Evolutionary conservation across 2,329 filamentous ascomycete genomes (phyloP).

Genomic region (Aotearoamyces nothofagi): DNA sequence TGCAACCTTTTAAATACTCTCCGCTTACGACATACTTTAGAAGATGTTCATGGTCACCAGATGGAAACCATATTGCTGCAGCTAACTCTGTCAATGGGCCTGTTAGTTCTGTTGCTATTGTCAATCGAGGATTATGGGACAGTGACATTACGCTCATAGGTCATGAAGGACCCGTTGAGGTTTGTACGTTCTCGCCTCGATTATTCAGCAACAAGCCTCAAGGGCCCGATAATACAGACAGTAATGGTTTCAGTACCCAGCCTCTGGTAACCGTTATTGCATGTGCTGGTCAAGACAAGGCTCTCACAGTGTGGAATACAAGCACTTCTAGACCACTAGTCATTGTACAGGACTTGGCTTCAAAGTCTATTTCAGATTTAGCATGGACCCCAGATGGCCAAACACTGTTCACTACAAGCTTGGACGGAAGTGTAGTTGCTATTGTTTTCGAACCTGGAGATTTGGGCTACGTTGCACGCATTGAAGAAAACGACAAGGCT

Average conservation of each 20-base stretch:
- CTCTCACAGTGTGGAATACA: slow-evolving; percentile 93
- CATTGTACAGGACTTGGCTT: slow-evolving; percentile 74
- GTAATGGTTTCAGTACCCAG: slow-evolving; percentile 30
- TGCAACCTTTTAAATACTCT: slow-evolving; percentile 73
- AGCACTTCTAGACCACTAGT: slow-evolving; percentile 84
- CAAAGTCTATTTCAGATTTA: slow-evolving; percentile 86
- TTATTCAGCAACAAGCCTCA: slow-evolving; percentile 63
- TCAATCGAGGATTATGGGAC: slow-evolving; percentile 84
- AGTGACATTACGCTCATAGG: slow-evolving; percentile 95
- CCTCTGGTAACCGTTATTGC: slow-evolving; percentile 80
- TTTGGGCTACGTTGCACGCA: slow-evolving; percentile 71
- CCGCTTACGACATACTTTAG: slow-evolving; percentile 95
- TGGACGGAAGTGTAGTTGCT: slow-evolving; percentile 78
- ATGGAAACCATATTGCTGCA: slow-evolving; percentile 92
- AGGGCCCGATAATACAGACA: slow-evolving; percentile 30
- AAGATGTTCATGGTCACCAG: slow-evolving; percentile 92
- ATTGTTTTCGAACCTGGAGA: slow-evolving; percentile 76
- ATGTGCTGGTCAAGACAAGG: slow-evolving; percentile 93
- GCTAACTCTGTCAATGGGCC: slow-evolving; percentile 96
- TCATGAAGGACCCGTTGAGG: slow-evolving; percentile 91
- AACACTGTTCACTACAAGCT: slow-evolving; percentile 68
- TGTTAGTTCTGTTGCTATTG: slow-evolving; percentile 91
- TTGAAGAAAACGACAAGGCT: slow-evolving; percentile 83
- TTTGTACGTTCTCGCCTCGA: slow-evolving; percentile 90
- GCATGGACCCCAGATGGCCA: slow-evolving; percentile 89